These are phyloP conservation scores for Cladosporium sp. DNA, from an alignment of 2,329 filamentous ascomycete species.

Conservation along the genomic window DNA sequence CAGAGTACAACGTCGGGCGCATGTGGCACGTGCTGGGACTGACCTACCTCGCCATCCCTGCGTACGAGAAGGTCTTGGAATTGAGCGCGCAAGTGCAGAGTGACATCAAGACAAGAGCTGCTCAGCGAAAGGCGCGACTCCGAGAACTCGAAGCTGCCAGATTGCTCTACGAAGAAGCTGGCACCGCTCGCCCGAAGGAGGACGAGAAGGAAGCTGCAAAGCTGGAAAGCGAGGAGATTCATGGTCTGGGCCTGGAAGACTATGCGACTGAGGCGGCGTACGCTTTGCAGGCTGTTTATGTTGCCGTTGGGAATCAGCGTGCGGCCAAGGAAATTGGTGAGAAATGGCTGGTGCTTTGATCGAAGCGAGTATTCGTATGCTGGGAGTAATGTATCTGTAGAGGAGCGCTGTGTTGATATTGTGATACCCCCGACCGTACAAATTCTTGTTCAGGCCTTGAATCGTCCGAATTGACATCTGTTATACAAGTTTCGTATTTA, in stretches of 20 bases:
- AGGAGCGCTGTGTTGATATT: neutral
- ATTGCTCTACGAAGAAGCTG: slow-evolving; percentile 20
- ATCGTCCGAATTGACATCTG: neutral
- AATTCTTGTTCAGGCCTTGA: neutral
- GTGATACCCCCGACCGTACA: slow-evolving; percentile 7
- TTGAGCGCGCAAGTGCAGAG: slow-evolving; percentile 49
- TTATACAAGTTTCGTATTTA: slow-evolving; percentile 5
- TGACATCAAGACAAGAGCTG: slow-evolving; percentile 33
- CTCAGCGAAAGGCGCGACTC: slow-evolving; percentile 44
- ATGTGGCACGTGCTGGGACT: slow-evolving; percentile 76
- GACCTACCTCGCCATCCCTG: slow-evolving; percentile 68
- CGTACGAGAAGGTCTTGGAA: slow-evolving; percentile 63
- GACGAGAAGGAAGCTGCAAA: slow-evolving; percentile 18
- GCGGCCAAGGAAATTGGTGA: slow-evolving; percentile 63
- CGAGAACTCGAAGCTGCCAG: slow-evolving; percentile 16
- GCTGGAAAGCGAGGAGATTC: slow-evolving; percentile 24
- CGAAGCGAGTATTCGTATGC: neutral
- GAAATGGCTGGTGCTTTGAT: slow-evolving; percentile 51
- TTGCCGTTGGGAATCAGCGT: slow-evolving; percentile 62
- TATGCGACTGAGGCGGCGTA: slow-evolving; percentile 72
- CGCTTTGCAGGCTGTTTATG: slow-evolving; percentile 68
- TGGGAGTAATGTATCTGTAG: neutral
- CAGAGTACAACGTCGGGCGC: slow-evolving; percentile 77
- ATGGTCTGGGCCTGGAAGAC: slow-evolving; percentile 52
- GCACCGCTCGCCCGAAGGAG: neutral